Percentiles rank a stretch among this genome's conserved stretches.
phyloP scores from a whole-genome alignment of 2,329 filamentous ascomycete species.

The Aspergillus pseudonomiae region DNA sequence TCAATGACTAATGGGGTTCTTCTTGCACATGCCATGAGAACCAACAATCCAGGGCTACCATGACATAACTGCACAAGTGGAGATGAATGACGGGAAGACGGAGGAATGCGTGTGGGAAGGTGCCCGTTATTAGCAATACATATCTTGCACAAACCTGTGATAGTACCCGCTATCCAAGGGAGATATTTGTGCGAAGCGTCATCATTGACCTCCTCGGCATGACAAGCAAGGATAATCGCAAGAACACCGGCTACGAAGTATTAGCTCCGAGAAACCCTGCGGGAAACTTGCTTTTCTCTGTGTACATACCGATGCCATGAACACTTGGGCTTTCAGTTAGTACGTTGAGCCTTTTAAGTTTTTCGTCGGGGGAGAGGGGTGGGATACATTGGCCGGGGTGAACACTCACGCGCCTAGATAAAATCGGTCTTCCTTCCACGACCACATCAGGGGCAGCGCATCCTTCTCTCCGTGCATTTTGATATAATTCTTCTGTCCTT shows the following conservation, averaged over 20 bases:
- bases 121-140: slow-evolving; percentile 40
- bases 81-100: slow-evolving; percentile 20
- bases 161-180: slow-evolving; percentile 38
- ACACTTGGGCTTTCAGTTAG: slow-evolving; percentile 25
- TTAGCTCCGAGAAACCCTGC: neutral
- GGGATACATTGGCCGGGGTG: neutral
- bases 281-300: neutral
- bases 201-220: slow-evolving; percentile 33
- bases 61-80: slow-evolving; percentile 47
- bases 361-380: neutral
- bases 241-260: slow-evolving; percentile 39
- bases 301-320: slow-evolving; percentile 30
- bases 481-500: slow-evolving; percentile 34
- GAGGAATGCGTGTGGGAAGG: slow-evolving; percentile 42
- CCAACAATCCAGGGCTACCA: slow-evolving; percentile 42
- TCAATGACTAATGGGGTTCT: slow-evolving; percentile 31
- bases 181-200: slow-evolving; percentile 26
- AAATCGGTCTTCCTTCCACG: slow-evolving; percentile 41
- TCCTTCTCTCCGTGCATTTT: slow-evolving; percentile 33
- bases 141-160: slow-evolving; percentile 40
- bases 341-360: neutral
- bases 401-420: slow-evolving; percentile 42
- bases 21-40: slow-evolving; percentile 39
- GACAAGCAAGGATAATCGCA: slow-evolving; percentile 39
- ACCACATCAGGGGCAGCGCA: slow-evolving; percentile 45